These are phyloP conservation scores for Boletus insuetus DNA, from an alignment of 768 basidiomycete genomes.

Conservation along the genomic window DNA sequence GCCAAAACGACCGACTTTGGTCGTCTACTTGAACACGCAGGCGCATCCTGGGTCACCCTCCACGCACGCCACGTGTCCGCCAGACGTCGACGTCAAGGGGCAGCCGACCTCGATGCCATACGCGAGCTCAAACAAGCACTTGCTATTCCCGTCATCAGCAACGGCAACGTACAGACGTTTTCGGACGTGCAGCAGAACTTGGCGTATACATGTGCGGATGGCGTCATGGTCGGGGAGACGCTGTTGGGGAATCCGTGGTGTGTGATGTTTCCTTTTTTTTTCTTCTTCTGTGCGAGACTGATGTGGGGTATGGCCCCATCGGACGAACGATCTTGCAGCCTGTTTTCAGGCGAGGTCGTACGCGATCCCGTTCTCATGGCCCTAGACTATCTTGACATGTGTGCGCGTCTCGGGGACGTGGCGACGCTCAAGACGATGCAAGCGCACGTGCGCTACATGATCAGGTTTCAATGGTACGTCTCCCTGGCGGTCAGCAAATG, in stretches of 20 bases:
- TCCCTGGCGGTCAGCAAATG: too few relatives aligned
- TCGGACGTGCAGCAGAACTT: conserved; percentile 55
- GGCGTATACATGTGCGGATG: conserved; percentile 59
- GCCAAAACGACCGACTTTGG: conserved; percentile 55
- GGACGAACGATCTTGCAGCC: conserved; percentile 34
- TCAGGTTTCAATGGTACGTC: conserved; percentile 66
- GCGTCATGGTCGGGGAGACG: conserved; percentile 81
- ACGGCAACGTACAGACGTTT: conserved; percentile 71
- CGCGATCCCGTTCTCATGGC: conserved; percentile 67
- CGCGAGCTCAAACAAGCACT: conserved; percentile 51
- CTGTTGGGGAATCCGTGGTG: conserved; percentile 74
- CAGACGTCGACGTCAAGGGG: conserved; percentile 64
- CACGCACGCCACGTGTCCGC: conserved; percentile 75
- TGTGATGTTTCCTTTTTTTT: conserved; percentile 11
- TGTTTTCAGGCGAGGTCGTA: conserved; percentile 49
- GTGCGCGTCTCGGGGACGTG: conserved; percentile 48
- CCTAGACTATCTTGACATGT: conserved; percentile 66
- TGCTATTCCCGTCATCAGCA: conserved; percentile 63
- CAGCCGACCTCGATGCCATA: conserved; percentile 64
- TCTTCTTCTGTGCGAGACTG: background rate
- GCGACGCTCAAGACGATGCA: conserved; percentile 50
- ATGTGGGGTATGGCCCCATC: background rate
- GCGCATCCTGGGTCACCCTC: conserved; percentile 67
- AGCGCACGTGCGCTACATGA: conserved; percentile 64
- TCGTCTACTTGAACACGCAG: conserved; percentile 56